Base-by-base conservation (phyloP, 2,329 filamentous ascomycete genomes). In the Pestalotiopsis sp. region DNA sequence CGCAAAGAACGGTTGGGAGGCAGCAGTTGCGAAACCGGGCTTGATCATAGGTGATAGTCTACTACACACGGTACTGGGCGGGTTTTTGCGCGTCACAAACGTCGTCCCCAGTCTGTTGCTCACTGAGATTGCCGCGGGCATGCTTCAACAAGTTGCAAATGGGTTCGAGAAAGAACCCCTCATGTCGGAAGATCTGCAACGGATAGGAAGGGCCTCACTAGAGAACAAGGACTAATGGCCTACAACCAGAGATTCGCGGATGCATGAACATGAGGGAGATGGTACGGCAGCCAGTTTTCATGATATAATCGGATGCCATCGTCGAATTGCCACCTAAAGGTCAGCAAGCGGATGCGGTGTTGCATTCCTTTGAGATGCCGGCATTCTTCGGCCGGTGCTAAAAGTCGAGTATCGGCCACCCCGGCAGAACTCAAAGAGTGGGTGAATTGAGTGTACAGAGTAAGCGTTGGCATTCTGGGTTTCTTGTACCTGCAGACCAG, bases 91-190 rank as follows among this genome's bases (percentile, higher is more conserved):
- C 25, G 27, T n/a, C 23, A 67, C 66, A 25, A 45, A 20, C 4
- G n/a, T 38, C 6, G n/a, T 62, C 11, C 58, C 66, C 6, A 60
- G 31, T 25, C 13, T 67, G 17, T 38, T 14, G 36, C 39, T 67
- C 23, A n/a, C n/a, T 3, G 66, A 62, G 17, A 31, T 67, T 17
- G n/a, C 66, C 11, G 66, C 66, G 9, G 66, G 57, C 23, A 56
- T 67, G 66, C 38, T 67, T 7, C 38, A 63, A 6, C 57, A 63
- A 20, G 57, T 49, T 25, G 23, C 49, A 13, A 31, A 67, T 57
- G 66, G 66, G 9, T 62, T 67, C 23, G 66, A 67, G 66, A 67
- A 62, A 39, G 66, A 67, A 6, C 57, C 66, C 6, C 41, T 67
- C 17, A 23, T 13, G 38, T 56, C 61, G 20, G 58, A 25, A 13